These are phyloP conservation scores for Rhizophagus sp. DNA, from an alignment of 192 early-diverging fungal genomes.

Conservation along the genomic window DNA sequence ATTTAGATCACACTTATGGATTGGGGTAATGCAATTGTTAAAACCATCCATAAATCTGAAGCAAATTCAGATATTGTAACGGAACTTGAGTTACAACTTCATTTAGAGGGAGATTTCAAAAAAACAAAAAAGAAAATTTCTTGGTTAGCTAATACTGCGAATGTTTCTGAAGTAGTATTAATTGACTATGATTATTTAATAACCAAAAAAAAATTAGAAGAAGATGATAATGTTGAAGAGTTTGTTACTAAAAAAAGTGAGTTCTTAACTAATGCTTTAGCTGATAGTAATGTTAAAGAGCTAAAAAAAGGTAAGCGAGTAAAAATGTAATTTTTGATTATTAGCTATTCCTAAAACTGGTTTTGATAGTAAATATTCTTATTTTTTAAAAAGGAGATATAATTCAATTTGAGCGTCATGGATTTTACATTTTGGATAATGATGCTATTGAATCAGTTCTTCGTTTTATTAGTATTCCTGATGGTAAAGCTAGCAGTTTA, in stretches of 20 bases:
- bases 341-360: not conserved
- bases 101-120: constrained; percentile 95
- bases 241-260: constrained; percentile 83
- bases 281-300: constrained; percentile 66
- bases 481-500: constrained; percentile 79
- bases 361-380: constrained; percentile 45
- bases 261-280: constrained; percentile 68
- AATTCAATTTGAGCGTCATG: constrained; percentile 96
- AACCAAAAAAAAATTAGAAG: constrained; percentile 97
- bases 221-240: constrained; percentile 82
- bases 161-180: constrained; percentile 68
- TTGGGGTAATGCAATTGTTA: constrained; percentile 97
- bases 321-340: not conserved
- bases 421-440: constrained; percentile 92
- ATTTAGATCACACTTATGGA: constrained; percentile 91
- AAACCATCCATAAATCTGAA: constrained; percentile 62
- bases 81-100: constrained; percentile 66
- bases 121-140: constrained; percentile 99
- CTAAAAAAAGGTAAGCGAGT: constrained; percentile 47
- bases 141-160: constrained; percentile 76
- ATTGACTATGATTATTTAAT: constrained; percentile 97
- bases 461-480: constrained; percentile 86
- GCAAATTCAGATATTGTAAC: constrained; percentile 56
- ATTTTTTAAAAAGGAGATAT: constrained; percentile 65
- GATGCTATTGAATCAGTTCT: constrained; percentile 46